A percentile compares a stretch with the other conserved stretches of the same genome.
phyloP scores from a whole-genome alignment of 179 eudicot species.

The Beta corolliflora region DNA sequence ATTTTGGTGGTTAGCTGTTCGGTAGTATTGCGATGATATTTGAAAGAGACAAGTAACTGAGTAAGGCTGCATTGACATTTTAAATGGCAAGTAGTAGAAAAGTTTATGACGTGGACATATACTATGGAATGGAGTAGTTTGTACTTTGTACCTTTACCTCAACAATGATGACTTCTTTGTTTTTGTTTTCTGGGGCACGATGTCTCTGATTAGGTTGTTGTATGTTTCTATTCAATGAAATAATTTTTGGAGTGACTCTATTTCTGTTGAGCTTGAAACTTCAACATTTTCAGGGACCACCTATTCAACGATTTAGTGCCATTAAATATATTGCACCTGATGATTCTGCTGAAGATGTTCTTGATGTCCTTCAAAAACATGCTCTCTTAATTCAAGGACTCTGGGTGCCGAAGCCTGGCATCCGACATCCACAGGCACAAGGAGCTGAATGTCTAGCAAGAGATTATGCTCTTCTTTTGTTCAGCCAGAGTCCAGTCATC shows the following conservation, averaged over 20 bases:
- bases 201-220: background rate
- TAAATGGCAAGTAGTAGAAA: background rate
- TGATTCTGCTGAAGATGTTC: slow-evolving; percentile 55
- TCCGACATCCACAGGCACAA: slow-evolving; percentile 28
- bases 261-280: slow-evolving; percentile 10
- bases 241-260: background rate
- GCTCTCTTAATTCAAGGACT: slow-evolving; percentile 78
- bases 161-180: background rate
- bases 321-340: slow-evolving; percentile 67
- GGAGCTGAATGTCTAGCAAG: slow-evolving; percentile 40
- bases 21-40: background rate
- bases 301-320: slow-evolving; percentile 57
- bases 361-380: slow-evolving; percentile 47
- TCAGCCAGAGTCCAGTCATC: slow-evolving; percentile 55
- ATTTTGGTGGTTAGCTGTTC: background rate
- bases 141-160: background rate
- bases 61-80: background rate
- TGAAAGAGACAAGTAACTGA: background rate
- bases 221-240: background rate
- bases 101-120: background rate
- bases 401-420: slow-evolving; percentile 68
- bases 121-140: no score
- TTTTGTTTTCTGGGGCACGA: background rate
- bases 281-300: slow-evolving; percentile 52
- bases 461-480: slow-evolving; percentile 56